phyloP scores from a whole-genome alignment of 2,329 filamentous ascomycete species.

The Monosporascus sp. region DNA sequence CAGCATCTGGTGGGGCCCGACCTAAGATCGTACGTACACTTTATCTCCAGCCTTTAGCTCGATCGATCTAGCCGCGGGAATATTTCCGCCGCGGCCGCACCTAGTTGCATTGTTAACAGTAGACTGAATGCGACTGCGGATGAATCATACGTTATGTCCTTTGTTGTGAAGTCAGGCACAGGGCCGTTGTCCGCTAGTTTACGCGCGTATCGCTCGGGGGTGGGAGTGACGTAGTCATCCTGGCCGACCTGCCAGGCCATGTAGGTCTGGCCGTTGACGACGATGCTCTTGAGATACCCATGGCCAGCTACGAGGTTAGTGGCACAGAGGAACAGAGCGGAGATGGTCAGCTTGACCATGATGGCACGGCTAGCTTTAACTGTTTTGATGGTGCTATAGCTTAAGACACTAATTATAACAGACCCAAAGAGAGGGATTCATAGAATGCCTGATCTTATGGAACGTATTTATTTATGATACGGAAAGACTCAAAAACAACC shows the following conservation, averaged over 20 bases:
- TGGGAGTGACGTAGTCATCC: slow-evolving; percentile 19
- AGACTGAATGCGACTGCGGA: too few relatives aligned
- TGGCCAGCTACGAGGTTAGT: slow-evolving; percentile 18
- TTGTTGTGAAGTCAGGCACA: slow-evolving; percentile 17
- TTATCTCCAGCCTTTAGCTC: slow-evolving; percentile 16
- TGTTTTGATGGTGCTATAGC: background rate
- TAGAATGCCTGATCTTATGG: too few relatives aligned
- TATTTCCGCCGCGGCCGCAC: slow-evolving; percentile 14
- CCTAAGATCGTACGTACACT: slow-evolving; percentile 4
- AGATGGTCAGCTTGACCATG: background rate
- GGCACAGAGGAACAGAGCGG: slow-evolving; percentile 6
- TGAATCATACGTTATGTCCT: slow-evolving; percentile 14
- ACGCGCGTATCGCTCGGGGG: slow-evolving; percentile 19
- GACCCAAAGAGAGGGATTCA: background rate
- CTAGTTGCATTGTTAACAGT: background rate
- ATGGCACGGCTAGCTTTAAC: background rate
- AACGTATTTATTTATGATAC: too few relatives aligned
- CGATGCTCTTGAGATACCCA: slow-evolving; percentile 23
- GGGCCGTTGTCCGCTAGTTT: slow-evolving; percentile 17
- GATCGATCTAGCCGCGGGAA: slow-evolving; percentile 9
- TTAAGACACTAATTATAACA: background rate
- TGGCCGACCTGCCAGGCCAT: background rate
- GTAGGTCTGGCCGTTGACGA: slow-evolving; percentile 13
- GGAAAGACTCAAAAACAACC: background rate
- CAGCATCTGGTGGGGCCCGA: background rate